Evolutionary conservation across 2,329 filamentous ascomycete genomes (phyloP), one percentile per base, ranked within the genome.

Genomic region (Aspergillus hiratsukae): DNA sequence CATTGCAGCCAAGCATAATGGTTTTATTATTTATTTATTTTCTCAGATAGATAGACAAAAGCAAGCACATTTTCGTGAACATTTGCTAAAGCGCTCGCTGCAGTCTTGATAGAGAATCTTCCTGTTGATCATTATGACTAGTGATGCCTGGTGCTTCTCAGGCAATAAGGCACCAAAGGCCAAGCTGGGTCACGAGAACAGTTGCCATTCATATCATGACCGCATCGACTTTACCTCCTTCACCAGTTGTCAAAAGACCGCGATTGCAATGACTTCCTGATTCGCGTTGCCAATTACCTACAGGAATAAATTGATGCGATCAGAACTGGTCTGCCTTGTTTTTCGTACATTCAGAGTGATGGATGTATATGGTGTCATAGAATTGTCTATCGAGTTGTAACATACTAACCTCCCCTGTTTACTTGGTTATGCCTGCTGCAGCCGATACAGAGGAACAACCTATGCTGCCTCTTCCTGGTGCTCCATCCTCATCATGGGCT

Each of bases 401-500:
- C 28, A 7, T 48, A 51, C 48, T 46, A 43, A 53, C n/a, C 21
- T 25, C n/a, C 35, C 23, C 51, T 40, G 45, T 27, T 41, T 8
- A n/a, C 45, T 35, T 55, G 54, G 59, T 59, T 59, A 72, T 72
- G 69, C 61, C 67, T 63, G 55, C 52, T 49, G 54, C 61, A 49
- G 51, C 61, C 11, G 56, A 61, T 49, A 29, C 52, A 50, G 66
- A 69, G 51, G 61, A 63, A 53, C 54, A 60, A 52, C 52, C 61
- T 49, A 72, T 73, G 68, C 72, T 84, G 45, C 82, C 83, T 56
- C 78, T 85, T 67, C 83, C 83, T 35, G 81, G 82, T 57, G 75
- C 81, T 40, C 80, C 84, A 29, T 76, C 78, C 31, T 81, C 89
- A 3, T 90, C 89, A 49, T 92, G 89, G 88, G 82, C 85, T n/a